Conservation (phyloP, 2,329 filamentous ascomycete species). For the Arthrocladium fulminans region DNA sequence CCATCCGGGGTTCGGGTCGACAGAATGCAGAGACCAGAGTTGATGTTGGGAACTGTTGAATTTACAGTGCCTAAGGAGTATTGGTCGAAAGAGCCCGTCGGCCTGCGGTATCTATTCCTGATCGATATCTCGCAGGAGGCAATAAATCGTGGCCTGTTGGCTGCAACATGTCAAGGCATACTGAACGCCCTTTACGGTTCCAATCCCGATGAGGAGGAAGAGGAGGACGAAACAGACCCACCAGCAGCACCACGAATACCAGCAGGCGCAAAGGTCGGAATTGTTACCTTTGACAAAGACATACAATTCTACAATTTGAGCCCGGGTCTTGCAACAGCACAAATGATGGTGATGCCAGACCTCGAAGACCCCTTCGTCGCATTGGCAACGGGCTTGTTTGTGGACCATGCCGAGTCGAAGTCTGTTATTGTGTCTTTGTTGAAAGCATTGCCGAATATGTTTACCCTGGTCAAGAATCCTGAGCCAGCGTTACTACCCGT, state of each 20-base stretch:
- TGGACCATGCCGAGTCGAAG: slow-evolving; percentile 85
- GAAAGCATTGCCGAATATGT: slow-evolving; percentile 72
- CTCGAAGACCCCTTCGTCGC: slow-evolving; percentile 94
- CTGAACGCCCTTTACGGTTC: slow-evolving; percentile 69
- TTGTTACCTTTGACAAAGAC: slow-evolving; percentile 92
- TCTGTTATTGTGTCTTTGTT: slow-evolving; percentile 82
- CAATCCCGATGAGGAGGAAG: slow-evolving; percentile 40
- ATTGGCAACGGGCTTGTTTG: slow-evolving; percentile 82
- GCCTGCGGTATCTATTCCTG: slow-evolving; percentile 78
- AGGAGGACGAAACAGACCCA: slow-evolving; percentile 45
- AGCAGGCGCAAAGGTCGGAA: slow-evolving; percentile 75
- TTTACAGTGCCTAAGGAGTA: slow-evolving; percentile 98
- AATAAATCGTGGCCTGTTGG: slow-evolving; percentile 80
- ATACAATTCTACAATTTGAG: slow-evolving; percentile 97
- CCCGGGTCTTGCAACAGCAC: slow-evolving; percentile 70
- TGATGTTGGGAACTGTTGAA: slow-evolving; percentile 86
- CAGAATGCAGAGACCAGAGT: slow-evolving; percentile 76
- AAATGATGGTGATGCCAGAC: slow-evolving; percentile 98
- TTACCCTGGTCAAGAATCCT: slow-evolving; percentile 77
- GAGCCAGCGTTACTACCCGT: slow-evolving; percentile 81
- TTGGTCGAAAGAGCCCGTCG: slow-evolving; percentile 89
- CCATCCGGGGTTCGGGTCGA: slow-evolving; percentile 81
- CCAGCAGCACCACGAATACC: slow-evolving; percentile 52
- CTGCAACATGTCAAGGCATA: slow-evolving; percentile 85
- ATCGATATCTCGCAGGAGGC: slow-evolving; percentile 91